Percentiles rank a stretch among this genome's conserved stretches.
phyloP scores from a whole-genome alignment of 495 filamentous ascomycete genomes.

The Lasiosphaeria miniovina region DNA sequence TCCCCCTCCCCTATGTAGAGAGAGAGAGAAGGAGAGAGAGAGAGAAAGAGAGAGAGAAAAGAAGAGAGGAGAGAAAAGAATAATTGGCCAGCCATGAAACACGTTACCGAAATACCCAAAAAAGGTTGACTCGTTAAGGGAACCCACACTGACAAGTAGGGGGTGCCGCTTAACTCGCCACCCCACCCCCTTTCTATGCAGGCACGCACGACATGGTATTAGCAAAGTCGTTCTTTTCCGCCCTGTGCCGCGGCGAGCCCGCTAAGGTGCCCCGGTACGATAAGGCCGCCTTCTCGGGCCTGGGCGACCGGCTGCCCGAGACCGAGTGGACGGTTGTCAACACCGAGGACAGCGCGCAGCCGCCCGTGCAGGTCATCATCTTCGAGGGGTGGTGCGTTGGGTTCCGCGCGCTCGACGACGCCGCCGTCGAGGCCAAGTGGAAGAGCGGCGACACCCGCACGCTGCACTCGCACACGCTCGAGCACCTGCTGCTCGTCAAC shows the following conservation, averaged over 20 bases:
- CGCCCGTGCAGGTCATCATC: conserved; percentile 61
- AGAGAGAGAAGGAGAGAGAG: neutral
- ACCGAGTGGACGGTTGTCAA: conserved; percentile 63
- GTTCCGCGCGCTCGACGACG: conserved; percentile 63
- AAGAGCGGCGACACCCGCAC: conserved; percentile 41
- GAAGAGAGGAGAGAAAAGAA: too few relatives aligned
- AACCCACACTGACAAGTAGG: neutral
- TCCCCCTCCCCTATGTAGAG: neutral
- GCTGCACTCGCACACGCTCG: conserved; percentile 57
- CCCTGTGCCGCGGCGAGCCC: conserved; percentile 50
- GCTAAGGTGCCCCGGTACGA: conserved; percentile 76
- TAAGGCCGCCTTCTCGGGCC: conserved; percentile 73
- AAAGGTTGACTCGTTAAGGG: too few relatives aligned
- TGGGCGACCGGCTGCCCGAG: conserved; percentile 70
- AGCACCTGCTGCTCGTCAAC: conserved; percentile 73
- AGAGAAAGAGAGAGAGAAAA: too few relatives aligned
- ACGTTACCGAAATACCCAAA: too few relatives aligned
- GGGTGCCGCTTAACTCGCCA: neutral
- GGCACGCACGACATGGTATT: conserved; percentile 81
- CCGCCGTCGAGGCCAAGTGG: conserved; percentile 55
- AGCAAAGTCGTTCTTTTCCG: conserved; percentile 57
- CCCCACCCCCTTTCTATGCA: conserved; percentile 19
- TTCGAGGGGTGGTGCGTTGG: conserved; percentile 95
- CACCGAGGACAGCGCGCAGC: conserved; percentile 35
- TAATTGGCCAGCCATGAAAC: too few relatives aligned